Evolutionary conservation across 1,284 basidiomycete genomes (phyloP), one percentile per base, ranked within the genome.

Genomic region (Naganishia albida): DNA sequence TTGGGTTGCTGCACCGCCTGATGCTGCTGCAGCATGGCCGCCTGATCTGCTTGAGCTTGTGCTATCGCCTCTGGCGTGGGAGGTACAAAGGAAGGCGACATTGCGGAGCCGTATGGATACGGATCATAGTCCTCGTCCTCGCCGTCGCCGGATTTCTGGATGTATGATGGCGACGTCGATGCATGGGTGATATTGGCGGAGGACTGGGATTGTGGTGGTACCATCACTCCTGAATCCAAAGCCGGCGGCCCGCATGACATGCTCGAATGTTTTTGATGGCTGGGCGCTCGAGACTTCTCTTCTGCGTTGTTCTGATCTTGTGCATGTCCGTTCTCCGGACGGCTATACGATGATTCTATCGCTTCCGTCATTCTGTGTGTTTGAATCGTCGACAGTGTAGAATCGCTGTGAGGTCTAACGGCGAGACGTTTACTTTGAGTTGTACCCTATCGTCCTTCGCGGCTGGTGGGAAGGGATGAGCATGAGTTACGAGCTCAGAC

Each of bases 61-160:
- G 46, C 30, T 26, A 50, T 49, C 30, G 34, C 57, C 23, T 60
- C 57, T 16, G 34, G 46, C 18, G 57, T 50, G 6, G 28, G 46
- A 25, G 57, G 57, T 28, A 50, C 43, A 26, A 60, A 60, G 12
- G 57, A 60, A 25, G 46, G 46, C 34, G 57, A 60, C 23, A 60
- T 34, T 12, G 57, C 34, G 6, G 57, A 50, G 15, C 57, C 57
- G 48, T 60, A 60, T 3, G 57, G 57, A 16, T 60, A 60, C 13
- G 57, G 57, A 20, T 60, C 57, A 40, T 60, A 60, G 39, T 60
- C 57, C 57, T 60, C 56, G 26, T 59, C 57, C 8, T 60, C 57
- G 3, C 23, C 46, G 3, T 60, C 57, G 15, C 46, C 46, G 15
- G 57, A 50, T 49, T 60, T 60, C 34, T 49, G 46, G 23, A 25